phyloP scores from a whole-genome alignment of 441 rosid genomes.

The Lagerstroemia fauriei region DNA sequence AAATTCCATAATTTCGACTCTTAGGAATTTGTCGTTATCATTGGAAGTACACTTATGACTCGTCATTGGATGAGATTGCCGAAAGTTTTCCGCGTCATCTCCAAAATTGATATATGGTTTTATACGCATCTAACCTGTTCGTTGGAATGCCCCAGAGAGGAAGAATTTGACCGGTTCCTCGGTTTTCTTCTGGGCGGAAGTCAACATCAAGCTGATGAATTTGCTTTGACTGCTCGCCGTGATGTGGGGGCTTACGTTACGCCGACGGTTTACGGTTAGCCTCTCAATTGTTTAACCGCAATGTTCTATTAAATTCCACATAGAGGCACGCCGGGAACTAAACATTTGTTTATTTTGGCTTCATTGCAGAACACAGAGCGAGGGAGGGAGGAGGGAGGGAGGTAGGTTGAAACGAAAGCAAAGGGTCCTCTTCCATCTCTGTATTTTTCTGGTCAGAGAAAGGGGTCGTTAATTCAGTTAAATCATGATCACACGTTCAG shows the following conservation, averaged over 20 bases:
- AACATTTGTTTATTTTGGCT: too few relatives aligned
- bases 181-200: not conserved
- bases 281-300: not conserved
- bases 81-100: not conserved
- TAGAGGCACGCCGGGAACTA: not conserved
- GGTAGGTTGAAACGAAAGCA: too few relatives aligned
- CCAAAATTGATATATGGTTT: not conserved
- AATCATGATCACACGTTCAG: not conserved
- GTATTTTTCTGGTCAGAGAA: not conserved
- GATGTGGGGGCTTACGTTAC: not conserved
- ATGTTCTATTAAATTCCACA: not conserved
- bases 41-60: not conserved
- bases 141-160: not conserved
- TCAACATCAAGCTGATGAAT: slow-evolving; percentile 1
- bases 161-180: not conserved
- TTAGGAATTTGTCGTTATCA: not conserved
- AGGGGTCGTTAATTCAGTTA: slow-evolving; percentile 9
- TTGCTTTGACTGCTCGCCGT: slow-evolving; percentile 8
- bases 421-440: not conserved
- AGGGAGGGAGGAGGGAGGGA: too few relatives aligned
- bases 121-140: not conserved
- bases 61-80: not conserved
- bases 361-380: too few relatives aligned
- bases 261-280: slow-evolving; percentile 7
- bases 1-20: not conserved